A percentile compares a stretch with the other conserved stretches of the same genome.
These are phyloP conservation scores for Aspergillus baeticus DNA, from an alignment of 495 filamentous ascomycete genomes.

Conservation along the genomic window DNA sequence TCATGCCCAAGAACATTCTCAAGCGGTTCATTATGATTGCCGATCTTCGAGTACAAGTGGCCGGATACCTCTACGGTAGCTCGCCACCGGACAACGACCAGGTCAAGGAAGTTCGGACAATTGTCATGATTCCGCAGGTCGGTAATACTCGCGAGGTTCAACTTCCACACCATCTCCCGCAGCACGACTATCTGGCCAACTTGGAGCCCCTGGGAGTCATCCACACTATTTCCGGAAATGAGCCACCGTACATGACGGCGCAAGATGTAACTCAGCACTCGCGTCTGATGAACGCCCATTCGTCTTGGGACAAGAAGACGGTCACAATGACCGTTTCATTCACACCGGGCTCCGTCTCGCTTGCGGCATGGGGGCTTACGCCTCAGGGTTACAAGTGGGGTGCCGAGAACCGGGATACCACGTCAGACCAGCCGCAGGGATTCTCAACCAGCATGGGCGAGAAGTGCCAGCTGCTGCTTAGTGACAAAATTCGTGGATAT, in stretches of 20 bases:
- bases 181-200: constrained; percentile 85
- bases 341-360: constrained; percentile 95
- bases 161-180: constrained; percentile 85
- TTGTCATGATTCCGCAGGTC: constrained; percentile 97
- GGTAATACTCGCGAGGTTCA: constrained; percentile 91
- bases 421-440: constrained; percentile 87
- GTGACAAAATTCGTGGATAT: constrained; percentile 88
- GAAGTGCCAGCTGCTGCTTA: constrained; percentile 91
- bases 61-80: constrained; percentile 91
- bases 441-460: constrained; percentile 92
- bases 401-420: constrained; percentile 88
- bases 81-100: constrained; percentile 93
- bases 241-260: constrained; percentile 93
- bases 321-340: constrained; percentile 96
- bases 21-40: constrained; percentile 98
- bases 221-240: constrained; percentile 92
- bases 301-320: constrained; percentile 90
- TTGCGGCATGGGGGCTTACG: constrained; percentile 89
- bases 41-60: constrained; percentile 94
- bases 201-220: constrained; percentile 94
- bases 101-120: constrained; percentile 93
- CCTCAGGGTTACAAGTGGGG: constrained; percentile 97
- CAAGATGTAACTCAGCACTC: constrained; percentile 93
- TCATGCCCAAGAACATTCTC: constrained; percentile 99
- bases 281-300: constrained; percentile 78